Evolutionary conservation across 805 yeast genomes (phyloP).

Genomic region (Metschnikowia proteae): DNA sequence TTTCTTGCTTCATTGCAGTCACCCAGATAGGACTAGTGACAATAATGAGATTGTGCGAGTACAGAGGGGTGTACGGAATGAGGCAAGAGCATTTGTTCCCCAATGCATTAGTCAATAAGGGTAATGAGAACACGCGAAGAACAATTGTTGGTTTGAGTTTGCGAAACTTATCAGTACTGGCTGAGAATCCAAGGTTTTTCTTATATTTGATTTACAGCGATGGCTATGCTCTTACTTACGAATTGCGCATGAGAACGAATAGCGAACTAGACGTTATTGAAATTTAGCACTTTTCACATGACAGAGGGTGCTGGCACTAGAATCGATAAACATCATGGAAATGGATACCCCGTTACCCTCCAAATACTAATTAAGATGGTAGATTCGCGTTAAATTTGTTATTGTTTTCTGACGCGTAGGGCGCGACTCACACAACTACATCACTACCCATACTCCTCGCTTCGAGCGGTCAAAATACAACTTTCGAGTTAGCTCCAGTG

Average conservation of each 20-base stretch:
- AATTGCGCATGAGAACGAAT: constrained; percentile 3
- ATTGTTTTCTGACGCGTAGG: not conserved
- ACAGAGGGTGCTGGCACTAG: not conserved
- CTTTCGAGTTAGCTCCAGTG: not conserved
- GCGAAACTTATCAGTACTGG: constrained; percentile 22
- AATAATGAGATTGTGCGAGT: constrained; percentile 34
- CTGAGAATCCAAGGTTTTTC: constrained; percentile 23
- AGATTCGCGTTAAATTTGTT: not conserved
- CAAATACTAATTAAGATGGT: not conserved
- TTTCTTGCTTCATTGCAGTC: constrained; percentile 33
- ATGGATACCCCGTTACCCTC: not conserved
- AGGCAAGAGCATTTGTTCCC: constrained; percentile 43
- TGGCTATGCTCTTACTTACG: constrained; percentile 24
- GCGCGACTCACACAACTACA: not conserved
- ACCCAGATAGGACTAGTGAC: constrained; percentile 38
- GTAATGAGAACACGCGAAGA: constrained; percentile 27
- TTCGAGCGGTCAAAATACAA: not conserved
- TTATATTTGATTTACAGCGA: constrained; percentile 34
- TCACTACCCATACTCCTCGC: not conserved
- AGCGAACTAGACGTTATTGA: not conserved
- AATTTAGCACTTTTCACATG: not conserved
- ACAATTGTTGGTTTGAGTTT: constrained; percentile 33
- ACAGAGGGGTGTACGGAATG: constrained; percentile 38
- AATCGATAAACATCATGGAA: not conserved
- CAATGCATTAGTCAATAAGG: constrained; percentile 25